Evolutionary conservation across 805 yeast genomes (phyloP).

Genomic region (Maudiozyma saulgeensis): DNA sequence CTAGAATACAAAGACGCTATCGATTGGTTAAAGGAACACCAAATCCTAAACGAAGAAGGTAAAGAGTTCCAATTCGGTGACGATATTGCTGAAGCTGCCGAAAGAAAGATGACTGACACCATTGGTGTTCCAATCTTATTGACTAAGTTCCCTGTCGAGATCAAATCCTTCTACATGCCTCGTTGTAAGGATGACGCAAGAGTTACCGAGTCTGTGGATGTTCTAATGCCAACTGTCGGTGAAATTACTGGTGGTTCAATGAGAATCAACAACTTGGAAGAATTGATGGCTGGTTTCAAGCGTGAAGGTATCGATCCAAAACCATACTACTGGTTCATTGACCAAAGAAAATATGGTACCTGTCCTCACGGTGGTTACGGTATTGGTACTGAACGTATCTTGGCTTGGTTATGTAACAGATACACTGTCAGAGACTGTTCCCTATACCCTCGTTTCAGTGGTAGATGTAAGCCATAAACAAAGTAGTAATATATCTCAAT

Average conservation of each 20-base stretch:
- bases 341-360: conserved; percentile 93
- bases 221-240: conserved; percentile 97
- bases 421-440: conserved; percentile 98
- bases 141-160: conserved; percentile 91
- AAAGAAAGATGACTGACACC: conserved; percentile 95
- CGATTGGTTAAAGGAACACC: conserved; percentile 94
- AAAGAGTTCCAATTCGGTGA: conserved; percentile 92
- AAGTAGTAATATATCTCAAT: too few relatives aligned
- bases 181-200: conserved; percentile 81
- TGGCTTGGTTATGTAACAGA: conserved; percentile 97
- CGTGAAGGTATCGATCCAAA: conserved; percentile 81
- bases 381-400: conserved; percentile 92
- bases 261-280: conserved; percentile 82
- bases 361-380: conserved; percentile 99
- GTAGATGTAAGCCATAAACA: conserved; percentile 86
- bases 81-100: conserved; percentile 99
- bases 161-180: conserved; percentile 97
- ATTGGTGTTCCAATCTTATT: conserved; percentile 88
- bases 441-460: conserved; percentile 93
- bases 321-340: conserved; percentile 92
- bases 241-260: conserved; percentile 98
- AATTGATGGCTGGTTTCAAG: conserved; percentile 79
- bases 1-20: conserved; percentile 85
- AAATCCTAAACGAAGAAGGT: conserved; percentile 89
- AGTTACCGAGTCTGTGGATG: conserved; percentile 97